Evolutionary conservation across 164 flowering plant species (phyloP), one percentile per base, ranked within the genome.

Genomic region (Cinnamomum chago): DNA sequence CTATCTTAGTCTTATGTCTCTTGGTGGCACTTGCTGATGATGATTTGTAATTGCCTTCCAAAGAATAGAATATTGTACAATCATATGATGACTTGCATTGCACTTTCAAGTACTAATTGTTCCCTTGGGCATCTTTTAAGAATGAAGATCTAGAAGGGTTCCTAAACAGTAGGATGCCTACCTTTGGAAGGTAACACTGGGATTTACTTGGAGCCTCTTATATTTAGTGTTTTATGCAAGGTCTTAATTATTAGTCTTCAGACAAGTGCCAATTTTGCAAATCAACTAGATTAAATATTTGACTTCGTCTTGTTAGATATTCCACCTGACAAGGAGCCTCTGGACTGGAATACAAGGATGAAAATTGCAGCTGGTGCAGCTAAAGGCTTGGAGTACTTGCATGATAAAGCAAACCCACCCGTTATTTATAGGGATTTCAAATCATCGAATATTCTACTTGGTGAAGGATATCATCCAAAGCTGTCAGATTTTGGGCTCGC

Each of bases 361-460:
- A 93, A 90, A 83, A 95, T 95, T 72, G 98, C 98, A 58, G 95
- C 94, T 55, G 98, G 97, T 79, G 97, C 97, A 67, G 98, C 98
- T 17, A 91, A 92, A 77, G 98, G 98, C 3, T 85, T 95, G 80
- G 98, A 95, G 65, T 90, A 93, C 75, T 82, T 95, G 85, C 98
- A 95, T 74, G 98, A 92, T 77, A 88, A 87, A 81, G 98, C 97
- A 70, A 92, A 90, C 67, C 98, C 98, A 68, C 97, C 98, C 64
- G 98, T 95, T 35, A 95, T 95, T 72, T 95, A 93, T 75, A 79
- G 97, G 78, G 97, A 95, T 74, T 85, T 95, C 67, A 95, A 95
- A 76, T 89, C 98, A 24, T 95, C 98, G 17, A 95, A 95, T 75
- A 95, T 95, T 75, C 94, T 95, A 76, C 94, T 95, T 35, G 95